Evolutionary conservation across 371 early-diverging fungal genomes (phyloP).

Genomic region (Apophysomyces variabilis): DNA sequence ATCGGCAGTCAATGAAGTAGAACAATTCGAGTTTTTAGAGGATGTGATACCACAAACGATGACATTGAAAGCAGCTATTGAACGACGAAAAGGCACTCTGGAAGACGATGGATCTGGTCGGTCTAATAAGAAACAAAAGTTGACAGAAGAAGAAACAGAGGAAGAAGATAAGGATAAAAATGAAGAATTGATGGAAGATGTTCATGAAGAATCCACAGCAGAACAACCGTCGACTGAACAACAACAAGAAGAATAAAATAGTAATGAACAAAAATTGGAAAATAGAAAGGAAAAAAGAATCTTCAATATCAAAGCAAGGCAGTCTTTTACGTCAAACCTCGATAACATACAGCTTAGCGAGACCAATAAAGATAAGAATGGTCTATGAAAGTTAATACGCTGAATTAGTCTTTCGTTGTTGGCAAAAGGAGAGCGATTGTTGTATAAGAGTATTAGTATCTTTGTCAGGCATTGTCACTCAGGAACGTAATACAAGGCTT

Average conservation of each 20-base stretch:
- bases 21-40: slow-evolving; percentile 92
- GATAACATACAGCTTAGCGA: no score
- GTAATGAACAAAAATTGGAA: neutral
- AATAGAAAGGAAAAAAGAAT: neutral
- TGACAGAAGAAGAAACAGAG: neutral
- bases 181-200: neutral
- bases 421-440: no score
- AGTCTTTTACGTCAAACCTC: no score
- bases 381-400: no score
- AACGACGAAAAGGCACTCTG: slow-evolving; percentile 52
- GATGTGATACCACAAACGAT: slow-evolving; percentile 80
- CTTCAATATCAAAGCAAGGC: no score
- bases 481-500: neutral
- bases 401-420: no score
- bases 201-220: neutral
- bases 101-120: slow-evolving; percentile 33
- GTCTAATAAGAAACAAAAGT: neutral
- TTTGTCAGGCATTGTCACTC: no score
- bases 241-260: neutral
- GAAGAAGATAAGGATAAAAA: slow-evolving; percentile 3
- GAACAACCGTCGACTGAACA: slow-evolving; percentile 2
- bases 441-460: no score
- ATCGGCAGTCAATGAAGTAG: slow-evolving; percentile 58
- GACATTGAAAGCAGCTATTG: slow-evolving; percentile 58
- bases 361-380: no score